Percentiles rank a stretch among this genome's conserved stretches.
Evolutionary conservation across 2,329 filamentous ascomycete genomes (phyloP).

Genomic region (Colletotrichum tanaceti): DNA sequence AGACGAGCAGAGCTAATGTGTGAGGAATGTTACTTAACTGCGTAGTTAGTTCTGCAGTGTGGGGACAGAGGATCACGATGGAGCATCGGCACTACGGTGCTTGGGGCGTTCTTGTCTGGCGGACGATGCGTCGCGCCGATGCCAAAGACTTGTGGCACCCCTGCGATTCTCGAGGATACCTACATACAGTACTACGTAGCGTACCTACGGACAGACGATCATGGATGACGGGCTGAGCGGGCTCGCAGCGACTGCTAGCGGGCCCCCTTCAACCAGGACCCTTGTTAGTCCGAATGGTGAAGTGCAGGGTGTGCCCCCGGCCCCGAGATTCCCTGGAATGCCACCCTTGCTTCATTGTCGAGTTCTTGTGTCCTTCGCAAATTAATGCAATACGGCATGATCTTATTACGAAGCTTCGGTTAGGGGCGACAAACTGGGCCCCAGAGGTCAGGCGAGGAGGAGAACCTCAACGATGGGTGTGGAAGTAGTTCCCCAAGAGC

Average conservation of each 20-base stretch:
- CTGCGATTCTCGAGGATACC: neutral
- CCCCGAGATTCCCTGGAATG: constrained; percentile 21
- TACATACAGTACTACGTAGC: too few relatives aligned
- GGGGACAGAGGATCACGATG: constrained; percentile 29
- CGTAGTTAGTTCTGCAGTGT: neutral
- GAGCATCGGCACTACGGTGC: constrained; percentile 25
- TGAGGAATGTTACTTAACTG: neutral
- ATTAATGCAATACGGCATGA: neutral
- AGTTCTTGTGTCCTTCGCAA: neutral
- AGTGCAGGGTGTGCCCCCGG: constrained; percentile 26
- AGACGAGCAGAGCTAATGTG: neutral
- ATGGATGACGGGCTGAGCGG: constrained; percentile 1
- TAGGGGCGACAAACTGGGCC: too few relatives aligned
- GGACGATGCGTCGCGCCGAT: constrained; percentile 2
- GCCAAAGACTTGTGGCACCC: constrained; percentile 30
- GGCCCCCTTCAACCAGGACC: neutral
- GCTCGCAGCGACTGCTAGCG: neutral
- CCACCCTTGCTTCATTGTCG: constrained; percentile 23
- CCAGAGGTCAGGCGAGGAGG: too few relatives aligned
- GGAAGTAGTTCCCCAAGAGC: too few relatives aligned
- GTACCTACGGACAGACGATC: neutral
- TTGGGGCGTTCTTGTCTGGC: constrained; percentile 10
- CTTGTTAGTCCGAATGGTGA: constrained; percentile 36
- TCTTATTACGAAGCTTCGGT: neutral
- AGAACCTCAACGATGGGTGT: too few relatives aligned